Evolutionary conservation across 139 green algal genomes (phyloP).

Genomic region (Gonium pectorale): DNA sequence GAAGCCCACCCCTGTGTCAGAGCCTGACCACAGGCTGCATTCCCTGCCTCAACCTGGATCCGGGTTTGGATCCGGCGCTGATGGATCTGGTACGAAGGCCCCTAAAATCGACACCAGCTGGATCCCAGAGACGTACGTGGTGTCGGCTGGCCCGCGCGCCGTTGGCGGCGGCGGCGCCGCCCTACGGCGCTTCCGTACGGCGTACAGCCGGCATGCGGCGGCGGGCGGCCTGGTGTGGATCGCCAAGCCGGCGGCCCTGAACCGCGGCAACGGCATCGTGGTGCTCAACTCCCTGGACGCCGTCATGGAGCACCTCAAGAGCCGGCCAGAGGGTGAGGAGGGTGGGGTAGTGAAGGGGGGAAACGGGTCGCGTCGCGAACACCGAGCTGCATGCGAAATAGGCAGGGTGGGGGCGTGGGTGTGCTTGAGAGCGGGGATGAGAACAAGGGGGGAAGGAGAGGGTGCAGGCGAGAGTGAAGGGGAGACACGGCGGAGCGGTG

Average conservation of each 20-base stretch:
- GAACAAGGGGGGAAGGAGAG: no score
- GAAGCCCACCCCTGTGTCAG: no score
- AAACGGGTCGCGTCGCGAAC: no score
- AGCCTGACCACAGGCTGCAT: no score
- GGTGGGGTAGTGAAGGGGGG: not conserved
- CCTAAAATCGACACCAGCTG: slow-evolving; percentile 19
- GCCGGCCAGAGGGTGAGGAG: not conserved
- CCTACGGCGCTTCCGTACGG: slow-evolving; percentile 4
- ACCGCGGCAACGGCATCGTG: slow-evolving; percentile 69
- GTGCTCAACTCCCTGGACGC: slow-evolving; percentile 45
- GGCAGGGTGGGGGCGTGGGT: no score
- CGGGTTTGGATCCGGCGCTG: no score
- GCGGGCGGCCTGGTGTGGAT: slow-evolving; percentile 60
- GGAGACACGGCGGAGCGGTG: no score
- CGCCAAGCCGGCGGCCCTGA: slow-evolving; percentile 63
- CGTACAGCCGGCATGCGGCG: slow-evolving; percentile 5
- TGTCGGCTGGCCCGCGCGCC: slow-evolving; percentile 30
- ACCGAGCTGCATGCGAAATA: no score
- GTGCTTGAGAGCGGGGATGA: no score
- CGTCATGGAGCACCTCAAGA: slow-evolving; percentile 40
- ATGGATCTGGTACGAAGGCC: no score
- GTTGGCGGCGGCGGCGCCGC: not conserved
- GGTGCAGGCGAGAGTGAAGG: no score
- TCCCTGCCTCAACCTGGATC: no score
- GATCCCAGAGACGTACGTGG: slow-evolving; percentile 65